Evolutionary conservation across 208 protist genomes (phyloP).

Genomic region (Trypanosoma congolense): DNA sequence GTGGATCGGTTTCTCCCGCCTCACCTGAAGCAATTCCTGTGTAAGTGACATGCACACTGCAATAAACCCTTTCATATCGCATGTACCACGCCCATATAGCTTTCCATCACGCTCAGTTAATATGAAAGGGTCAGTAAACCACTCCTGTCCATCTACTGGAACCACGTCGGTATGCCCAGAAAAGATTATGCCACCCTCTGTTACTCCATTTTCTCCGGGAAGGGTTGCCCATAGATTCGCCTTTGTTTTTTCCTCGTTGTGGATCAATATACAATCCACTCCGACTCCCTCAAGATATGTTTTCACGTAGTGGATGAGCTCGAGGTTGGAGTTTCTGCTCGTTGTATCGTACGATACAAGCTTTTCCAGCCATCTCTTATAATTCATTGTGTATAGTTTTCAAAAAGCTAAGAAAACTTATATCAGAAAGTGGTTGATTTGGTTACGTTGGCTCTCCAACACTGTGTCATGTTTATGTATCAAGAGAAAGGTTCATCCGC

Average conservation of each 20-base stretch:
- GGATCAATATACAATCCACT: constrained; percentile 30
- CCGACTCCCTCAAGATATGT: constrained; percentile 29
- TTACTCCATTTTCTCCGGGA: constrained; percentile 24
- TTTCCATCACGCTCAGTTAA: constrained; percentile 31
- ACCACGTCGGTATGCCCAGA: constrained; percentile 56
- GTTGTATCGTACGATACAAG: constrained; percentile 41
- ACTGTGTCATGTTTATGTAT: too few species aligned
- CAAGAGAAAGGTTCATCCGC: too few species aligned
- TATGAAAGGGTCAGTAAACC: constrained; percentile 41
- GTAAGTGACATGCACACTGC: constrained; percentile 48
- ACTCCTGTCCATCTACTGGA: constrained; percentile 49
- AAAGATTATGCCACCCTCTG: constrained; percentile 42
- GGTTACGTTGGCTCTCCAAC: too few species aligned
- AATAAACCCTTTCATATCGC: constrained; percentile 60
- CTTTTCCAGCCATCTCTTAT: constrained; percentile 36
- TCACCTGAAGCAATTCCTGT: constrained; percentile 36
- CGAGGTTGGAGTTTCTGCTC: constrained; percentile 43
- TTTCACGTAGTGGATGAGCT: constrained; percentile 32
- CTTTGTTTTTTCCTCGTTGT: constrained; percentile 37
- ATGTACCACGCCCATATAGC: constrained; percentile 51
- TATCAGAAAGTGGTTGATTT: too few species aligned
- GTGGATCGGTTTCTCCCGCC: constrained; percentile 33
- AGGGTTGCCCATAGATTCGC: constrained; percentile 49
- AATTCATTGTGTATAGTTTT: constrained; percentile 10
- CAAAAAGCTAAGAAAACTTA: not conserved